Conservation (phyloP, 805 yeast genomes). For the Nakazawaea populi region DNA sequence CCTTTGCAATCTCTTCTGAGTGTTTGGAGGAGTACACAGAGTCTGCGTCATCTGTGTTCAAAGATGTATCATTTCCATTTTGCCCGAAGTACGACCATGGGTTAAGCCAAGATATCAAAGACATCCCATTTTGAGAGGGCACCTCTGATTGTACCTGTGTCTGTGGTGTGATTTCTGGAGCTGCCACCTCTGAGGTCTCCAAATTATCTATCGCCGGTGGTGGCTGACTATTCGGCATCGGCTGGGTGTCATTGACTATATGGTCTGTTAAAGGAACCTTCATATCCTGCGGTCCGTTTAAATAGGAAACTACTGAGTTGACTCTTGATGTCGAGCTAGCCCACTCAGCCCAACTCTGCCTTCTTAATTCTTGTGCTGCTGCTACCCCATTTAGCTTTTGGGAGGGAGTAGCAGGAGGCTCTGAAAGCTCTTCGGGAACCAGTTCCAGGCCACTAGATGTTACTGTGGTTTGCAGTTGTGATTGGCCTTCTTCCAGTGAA, state of each 20-base stretch:
- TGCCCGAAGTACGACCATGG: constrained; percentile 16
- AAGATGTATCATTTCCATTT: background rate
- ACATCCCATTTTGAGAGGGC: background rate
- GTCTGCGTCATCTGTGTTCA: background rate
- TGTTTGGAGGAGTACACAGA: constrained; percentile 15
- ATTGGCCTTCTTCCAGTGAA: background rate
- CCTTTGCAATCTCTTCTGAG: constrained; percentile 18
- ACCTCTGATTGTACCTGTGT: background rate
- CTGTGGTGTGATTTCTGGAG: background rate
- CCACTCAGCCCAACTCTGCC: constrained; percentile 11
- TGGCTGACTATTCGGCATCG: too few species aligned
- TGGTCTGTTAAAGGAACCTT: too few species aligned
- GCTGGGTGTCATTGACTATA: too few species aligned
- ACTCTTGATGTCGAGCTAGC: constrained; percentile 2
- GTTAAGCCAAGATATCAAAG: constrained; percentile 10
- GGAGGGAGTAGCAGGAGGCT: background rate
- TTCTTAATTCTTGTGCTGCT: background rate
- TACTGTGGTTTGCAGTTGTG: background rate
- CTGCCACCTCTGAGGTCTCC: background rate
- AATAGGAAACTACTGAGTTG: constrained; percentile 8
- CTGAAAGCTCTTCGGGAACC: background rate
- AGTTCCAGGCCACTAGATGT: background rate
- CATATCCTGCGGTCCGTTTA: constrained; percentile 2
- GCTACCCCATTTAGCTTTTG: background rate
- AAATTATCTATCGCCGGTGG: too few species aligned